These are phyloP conservation scores for Suillus spraguei DNA, from an alignment of 768 basidiomycete species.

Conservation along the genomic window DNA sequence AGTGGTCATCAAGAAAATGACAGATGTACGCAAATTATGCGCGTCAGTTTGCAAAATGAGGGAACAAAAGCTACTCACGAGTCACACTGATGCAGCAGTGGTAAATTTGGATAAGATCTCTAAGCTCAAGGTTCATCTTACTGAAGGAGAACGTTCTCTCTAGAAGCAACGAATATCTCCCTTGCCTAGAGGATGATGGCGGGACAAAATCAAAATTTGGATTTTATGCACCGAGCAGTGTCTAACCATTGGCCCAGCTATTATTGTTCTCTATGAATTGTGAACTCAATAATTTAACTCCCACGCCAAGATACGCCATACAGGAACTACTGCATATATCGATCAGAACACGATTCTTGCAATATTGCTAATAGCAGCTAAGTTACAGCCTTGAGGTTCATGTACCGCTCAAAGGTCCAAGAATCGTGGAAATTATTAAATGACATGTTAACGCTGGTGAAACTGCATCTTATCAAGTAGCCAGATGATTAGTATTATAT, in stretches of 20 bases:
- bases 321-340: not conserved
- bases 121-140: not conserved
- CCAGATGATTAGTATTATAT: not conserved
- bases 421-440: not conserved
- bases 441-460: not conserved
- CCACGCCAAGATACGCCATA: not conserved
- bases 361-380: not conserved
- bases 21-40: not conserved
- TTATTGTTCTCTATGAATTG: not conserved
- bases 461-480: not conserved
- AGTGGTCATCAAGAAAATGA: not conserved
- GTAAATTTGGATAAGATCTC: not conserved
- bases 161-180: not conserved
- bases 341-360: not conserved
- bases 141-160: not conserved
- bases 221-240: not conserved
- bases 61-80: not conserved
- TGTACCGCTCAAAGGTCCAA: not conserved
- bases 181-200: not conserved
- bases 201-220: not conserved
- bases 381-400: not conserved
- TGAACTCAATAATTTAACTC: too few species aligned
- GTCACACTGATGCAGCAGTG: not conserved
- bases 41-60: not conserved
- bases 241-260: not conserved